Evolutionary conservation across 306 rosid species (phyloP).

Genomic region (Calophaca sinica): DNA sequence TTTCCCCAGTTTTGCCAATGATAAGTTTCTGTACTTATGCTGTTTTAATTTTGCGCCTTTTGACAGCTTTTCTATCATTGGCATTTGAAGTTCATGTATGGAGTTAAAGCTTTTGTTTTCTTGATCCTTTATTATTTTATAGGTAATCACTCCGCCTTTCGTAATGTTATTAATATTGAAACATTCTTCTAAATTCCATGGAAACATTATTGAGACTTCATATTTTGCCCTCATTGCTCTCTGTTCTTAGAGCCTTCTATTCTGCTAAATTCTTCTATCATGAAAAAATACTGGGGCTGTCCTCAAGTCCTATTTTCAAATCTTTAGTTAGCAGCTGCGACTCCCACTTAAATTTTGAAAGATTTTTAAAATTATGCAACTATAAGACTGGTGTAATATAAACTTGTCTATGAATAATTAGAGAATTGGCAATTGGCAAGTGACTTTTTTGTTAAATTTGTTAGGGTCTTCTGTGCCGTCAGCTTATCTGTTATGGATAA

Average conservation of each 20-base stretch:
- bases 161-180: constrained; percentile 7
- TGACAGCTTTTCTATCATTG: constrained; percentile 69
- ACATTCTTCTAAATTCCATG: neutral
- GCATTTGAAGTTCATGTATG: constrained; percentile 59
- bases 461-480: constrained; percentile 75
- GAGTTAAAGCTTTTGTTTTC: constrained; percentile 51
- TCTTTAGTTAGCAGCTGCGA: no score
- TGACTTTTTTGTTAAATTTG: constrained; percentile 20
- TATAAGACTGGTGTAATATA: no score
- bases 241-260: neutral
- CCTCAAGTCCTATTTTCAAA: no score
- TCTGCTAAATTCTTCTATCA: neutral
- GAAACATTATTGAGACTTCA: neutral
- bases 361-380: no score
- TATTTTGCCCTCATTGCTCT: neutral
- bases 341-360: no score
- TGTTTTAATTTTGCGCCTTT: constrained; percentile 42
- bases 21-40: constrained; percentile 11
- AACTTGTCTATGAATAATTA: no score
- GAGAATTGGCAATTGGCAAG: neutral
- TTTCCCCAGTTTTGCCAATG: neutral
- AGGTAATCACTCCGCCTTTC: constrained; percentile 53
- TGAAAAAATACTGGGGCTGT: neutral
- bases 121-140: constrained; percentile 63
- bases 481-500: constrained; percentile 71